These are phyloP conservation scores for Ambrosia artemisiifolia DNA, from an alignment of 129 eudicot species.

Conservation along the genomic window DNA sequence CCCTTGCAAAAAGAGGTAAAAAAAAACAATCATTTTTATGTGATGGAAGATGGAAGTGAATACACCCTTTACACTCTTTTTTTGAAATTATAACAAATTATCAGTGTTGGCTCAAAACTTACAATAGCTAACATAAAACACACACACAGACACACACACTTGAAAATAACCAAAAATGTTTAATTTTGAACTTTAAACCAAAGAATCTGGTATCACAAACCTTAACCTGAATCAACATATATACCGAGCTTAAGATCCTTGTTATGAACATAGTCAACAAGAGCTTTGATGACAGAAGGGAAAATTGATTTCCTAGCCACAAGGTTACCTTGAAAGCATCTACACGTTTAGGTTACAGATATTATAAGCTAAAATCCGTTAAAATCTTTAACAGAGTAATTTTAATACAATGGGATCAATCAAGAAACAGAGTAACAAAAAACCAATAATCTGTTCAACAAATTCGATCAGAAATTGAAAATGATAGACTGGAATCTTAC, in stretches of 20 bases:
- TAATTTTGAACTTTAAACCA: background rate
- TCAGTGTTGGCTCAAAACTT: too few relatives aligned
- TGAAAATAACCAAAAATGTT: background rate
- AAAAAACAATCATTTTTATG: background rate
- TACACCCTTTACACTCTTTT: background rate
- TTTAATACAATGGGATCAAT: too few relatives aligned
- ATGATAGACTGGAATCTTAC: too few relatives aligned
- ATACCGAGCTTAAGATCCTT: conserved; percentile 92
- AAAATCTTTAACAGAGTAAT: background rate
- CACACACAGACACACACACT: too few relatives aligned
- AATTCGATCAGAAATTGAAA: too few relatives aligned
- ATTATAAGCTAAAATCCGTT: background rate
- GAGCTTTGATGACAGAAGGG: conserved; percentile 82
- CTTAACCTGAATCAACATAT: conserved; percentile 84
- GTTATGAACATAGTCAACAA: conserved; percentile 81
- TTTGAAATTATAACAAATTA: too few relatives aligned
- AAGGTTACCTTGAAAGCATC: conserved; percentile 50
- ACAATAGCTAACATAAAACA: too few relatives aligned
- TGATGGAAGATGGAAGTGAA: background rate
- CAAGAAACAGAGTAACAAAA: too few relatives aligned
- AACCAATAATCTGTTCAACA: too few relatives aligned
- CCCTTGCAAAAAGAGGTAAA: conserved; percentile 41
- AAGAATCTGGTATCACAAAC: background rate
- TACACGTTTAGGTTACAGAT: background rate
- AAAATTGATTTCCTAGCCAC: conserved; percentile 70